Percentiles rank a stretch among this genome's conserved stretches.
phyloP scores from a whole-genome alignment of 2,329 filamentous ascomycete species.

The Alternaria gaisen region DNA sequence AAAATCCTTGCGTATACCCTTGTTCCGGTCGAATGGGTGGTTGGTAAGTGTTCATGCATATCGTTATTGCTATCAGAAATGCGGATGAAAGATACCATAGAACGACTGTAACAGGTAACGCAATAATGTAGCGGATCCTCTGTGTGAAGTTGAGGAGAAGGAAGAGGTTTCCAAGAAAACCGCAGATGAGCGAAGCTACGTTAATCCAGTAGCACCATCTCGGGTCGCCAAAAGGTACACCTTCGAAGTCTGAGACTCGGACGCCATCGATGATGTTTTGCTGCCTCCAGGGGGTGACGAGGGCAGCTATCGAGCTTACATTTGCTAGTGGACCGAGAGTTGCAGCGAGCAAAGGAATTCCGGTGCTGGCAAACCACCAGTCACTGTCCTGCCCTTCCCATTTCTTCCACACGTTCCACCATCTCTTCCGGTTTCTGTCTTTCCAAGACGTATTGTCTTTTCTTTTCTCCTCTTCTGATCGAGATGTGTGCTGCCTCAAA shows the following conservation, averaged over 20 bases:
- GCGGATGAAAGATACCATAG: constrained; percentile 75
- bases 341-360: constrained; percentile 73
- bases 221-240: constrained; percentile 72
- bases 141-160: constrained; percentile 88
- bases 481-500: not conserved
- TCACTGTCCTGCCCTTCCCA: constrained; percentile 34
- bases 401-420: constrained; percentile 24
- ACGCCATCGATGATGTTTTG: constrained; percentile 59
- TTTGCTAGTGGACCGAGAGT: constrained; percentile 88
- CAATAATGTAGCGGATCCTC: constrained; percentile 79
- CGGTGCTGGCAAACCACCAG: constrained; percentile 53
- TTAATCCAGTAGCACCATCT: constrained; percentile 79
- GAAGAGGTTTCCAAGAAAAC: constrained; percentile 80
- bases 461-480: not conserved
- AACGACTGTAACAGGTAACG: constrained; percentile 82
- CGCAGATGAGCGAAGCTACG: constrained; percentile 77
- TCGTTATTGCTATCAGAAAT: constrained; percentile 72
- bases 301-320: constrained; percentile 83
- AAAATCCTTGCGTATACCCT: constrained; percentile 82
- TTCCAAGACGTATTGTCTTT: not conserved
- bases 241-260: constrained; percentile 60
- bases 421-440: constrained; percentile 5
- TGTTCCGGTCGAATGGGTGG: constrained; percentile 58
- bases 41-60: constrained; percentile 70
- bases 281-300: constrained; percentile 82